These are phyloP conservation scores for Brasilioporus rufonigricans DNA, from an alignment of 768 basidiomycete species.

Conservation along the genomic window DNA sequence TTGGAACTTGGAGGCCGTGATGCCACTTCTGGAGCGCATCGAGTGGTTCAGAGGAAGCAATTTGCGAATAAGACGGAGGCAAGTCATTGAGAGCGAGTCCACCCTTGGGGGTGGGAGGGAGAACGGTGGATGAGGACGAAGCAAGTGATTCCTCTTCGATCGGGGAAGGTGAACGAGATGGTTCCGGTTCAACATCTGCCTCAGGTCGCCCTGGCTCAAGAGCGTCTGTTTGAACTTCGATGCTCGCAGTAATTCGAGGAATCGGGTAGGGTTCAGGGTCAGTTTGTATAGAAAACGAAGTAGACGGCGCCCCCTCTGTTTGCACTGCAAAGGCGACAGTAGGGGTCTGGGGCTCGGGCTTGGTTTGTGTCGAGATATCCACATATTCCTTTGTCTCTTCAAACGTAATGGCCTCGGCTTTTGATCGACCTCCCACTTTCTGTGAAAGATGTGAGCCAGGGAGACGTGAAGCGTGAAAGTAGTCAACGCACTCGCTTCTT, in stretches of 20 bases:
- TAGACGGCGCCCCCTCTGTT: constrained; percentile 41
- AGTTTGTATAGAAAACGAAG: constrained; percentile 38
- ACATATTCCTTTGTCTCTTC: constrained; percentile 74
- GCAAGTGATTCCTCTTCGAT: constrained; percentile 54
- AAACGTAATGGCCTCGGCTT: constrained; percentile 40
- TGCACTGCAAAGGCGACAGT: constrained; percentile 52
- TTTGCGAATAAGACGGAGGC: constrained; percentile 72
- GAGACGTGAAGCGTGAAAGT: constrained; percentile 4
- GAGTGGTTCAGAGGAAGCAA: constrained; percentile 48
- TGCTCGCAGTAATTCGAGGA: constrained; percentile 39
- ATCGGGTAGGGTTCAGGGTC: constrained; percentile 34
- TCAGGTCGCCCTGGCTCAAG: constrained; percentile 37
- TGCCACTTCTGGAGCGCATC: constrained; percentile 73
- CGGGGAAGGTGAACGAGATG: constrained; percentile 47
- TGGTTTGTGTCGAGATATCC: constrained; percentile 72
- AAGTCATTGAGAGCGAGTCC: constrained; percentile 43
- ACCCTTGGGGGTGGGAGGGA: constrained; percentile 68
- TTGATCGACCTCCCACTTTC: constrained; percentile 67
- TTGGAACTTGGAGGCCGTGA: constrained; percentile 48
- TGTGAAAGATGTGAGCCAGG: constrained; percentile 28
- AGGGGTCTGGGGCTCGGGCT: constrained; percentile 49
- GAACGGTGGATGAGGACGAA: constrained; percentile 71
- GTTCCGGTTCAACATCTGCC: constrained; percentile 23
- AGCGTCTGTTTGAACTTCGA: constrained; percentile 64
- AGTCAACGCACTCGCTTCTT: constrained; percentile 61